Evolutionary conservation across 2,329 filamentous ascomycete species (phyloP).

Genomic region (Cytospora chrysosperma): DNA sequence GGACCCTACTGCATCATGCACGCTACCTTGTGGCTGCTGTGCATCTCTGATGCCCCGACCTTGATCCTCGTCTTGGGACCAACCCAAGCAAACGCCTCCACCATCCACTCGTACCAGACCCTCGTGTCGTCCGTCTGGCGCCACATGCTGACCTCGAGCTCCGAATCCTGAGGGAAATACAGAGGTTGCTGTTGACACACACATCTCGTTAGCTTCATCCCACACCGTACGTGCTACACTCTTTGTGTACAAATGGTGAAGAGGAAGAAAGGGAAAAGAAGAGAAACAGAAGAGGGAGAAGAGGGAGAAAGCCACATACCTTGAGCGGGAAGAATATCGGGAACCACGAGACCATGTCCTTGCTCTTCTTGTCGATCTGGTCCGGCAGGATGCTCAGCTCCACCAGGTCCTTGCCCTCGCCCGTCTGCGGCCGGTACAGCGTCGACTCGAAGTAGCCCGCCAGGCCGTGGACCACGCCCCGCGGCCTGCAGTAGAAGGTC

Average conservation of each 20-base stretch:
- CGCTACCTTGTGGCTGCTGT: slow-evolving; percentile 67
- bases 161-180: slow-evolving; percentile 78
- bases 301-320: slow-evolving; percentile 49
- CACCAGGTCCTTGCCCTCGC: slow-evolving; percentile 52
- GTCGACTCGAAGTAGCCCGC: slow-evolving; percentile 96
- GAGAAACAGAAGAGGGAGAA: too few species aligned
- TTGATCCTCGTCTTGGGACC: slow-evolving; percentile 62
- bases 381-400: slow-evolving; percentile 93
- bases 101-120: slow-evolving; percentile 98
- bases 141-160: slow-evolving; percentile 93
- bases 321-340: slow-evolving; percentile 97
- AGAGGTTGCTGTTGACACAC: slow-evolving; percentile 66
- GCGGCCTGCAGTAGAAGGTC: slow-evolving; percentile 73
- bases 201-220: slow-evolving; percentile 11
- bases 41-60: slow-evolving; percentile 64
- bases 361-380: slow-evolving; percentile 87
- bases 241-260: too few species aligned
- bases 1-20: slow-evolving; percentile 69
- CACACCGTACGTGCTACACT: too few species aligned
- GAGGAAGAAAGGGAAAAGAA: not conserved
- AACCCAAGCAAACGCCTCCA: slow-evolving; percentile 75
- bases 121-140: slow-evolving; percentile 90
- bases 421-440: slow-evolving; percentile 65
- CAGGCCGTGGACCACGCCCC: slow-evolving; percentile 85
- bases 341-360: slow-evolving; percentile 99